Evolutionary conservation across 306 rosid species (phyloP), one percentile per base, ranked within the genome.

Genomic region (Corylus avellana): DNA sequence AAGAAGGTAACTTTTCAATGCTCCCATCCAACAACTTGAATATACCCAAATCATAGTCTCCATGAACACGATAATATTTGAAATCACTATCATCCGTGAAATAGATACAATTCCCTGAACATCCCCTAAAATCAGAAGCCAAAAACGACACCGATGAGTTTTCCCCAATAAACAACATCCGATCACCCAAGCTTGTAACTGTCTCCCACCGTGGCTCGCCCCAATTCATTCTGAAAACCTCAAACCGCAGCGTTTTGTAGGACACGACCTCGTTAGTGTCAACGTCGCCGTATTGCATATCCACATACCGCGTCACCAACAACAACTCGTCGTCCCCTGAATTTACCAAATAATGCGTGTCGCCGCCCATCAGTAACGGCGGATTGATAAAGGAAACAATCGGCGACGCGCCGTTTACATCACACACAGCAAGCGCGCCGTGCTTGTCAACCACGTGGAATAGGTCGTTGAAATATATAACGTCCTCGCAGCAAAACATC

Each of bases 31-130:
- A 16, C 13, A 93, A 55, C 22, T 80, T 84, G 82, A 75, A 93
- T 51, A 93, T 85, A 4, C 97, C 98, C 9, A 84, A 80, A 77
- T 93, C 97, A 70, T 85, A 83, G 73, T 84, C 94, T 48, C 87
- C 90, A 66, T 44, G 63, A 0, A 76, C 90, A 76, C 85, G 81
- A 8, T 87, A 88, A 3, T 80, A 81, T 39, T 39, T 39, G 20
- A 49, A 84, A 25, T 91, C 91, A 0, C 44, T 86, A 80, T 93
- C 93, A 77, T 91, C 91, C 0, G 92, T 91, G 32, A 72, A 91
- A 81, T 93, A 91, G 13, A 91, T 83, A 74, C 91, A 83, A 70
- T 88, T 84, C 12, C 89, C 96, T 35, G 59, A 63, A 59, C 86
- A 82, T 51, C 85, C 90, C 6, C 63, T 78, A 80, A 83, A 86